phyloP scores from a whole-genome alignment of 768 basidiomycete species.

The Hericium alpestre region DNA sequence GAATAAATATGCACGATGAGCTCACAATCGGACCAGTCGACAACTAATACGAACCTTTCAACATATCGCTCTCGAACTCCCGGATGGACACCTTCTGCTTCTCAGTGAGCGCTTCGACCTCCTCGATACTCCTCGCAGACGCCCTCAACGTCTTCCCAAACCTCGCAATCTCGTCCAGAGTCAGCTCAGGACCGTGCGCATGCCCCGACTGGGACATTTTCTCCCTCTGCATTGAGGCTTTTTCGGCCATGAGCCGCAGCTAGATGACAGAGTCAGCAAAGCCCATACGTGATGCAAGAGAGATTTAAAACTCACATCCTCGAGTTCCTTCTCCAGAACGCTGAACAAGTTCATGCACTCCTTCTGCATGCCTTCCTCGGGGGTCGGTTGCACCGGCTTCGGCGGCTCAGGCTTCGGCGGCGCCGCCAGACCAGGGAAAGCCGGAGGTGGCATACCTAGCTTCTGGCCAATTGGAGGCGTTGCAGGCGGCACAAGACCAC shows the following conservation, averaged over 20 bases:
- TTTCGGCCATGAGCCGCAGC: background rate
- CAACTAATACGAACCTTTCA: slow-evolving; percentile 42
- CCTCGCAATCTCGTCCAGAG: slow-evolving; percentile 37
- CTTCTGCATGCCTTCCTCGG: slow-evolving; percentile 58
- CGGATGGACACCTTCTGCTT: slow-evolving; percentile 33
- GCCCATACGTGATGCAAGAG: background rate
- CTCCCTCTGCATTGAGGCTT: slow-evolving; percentile 25
- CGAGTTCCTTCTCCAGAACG: slow-evolving; percentile 41
- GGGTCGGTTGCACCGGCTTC: slow-evolving; percentile 15
- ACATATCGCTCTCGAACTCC: slow-evolving; percentile 52
- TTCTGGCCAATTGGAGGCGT: background rate
- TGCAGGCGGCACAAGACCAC: slow-evolving; percentile 1
- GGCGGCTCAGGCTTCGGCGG: slow-evolving; percentile 2
- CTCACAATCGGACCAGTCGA: background rate
- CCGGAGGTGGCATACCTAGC: background rate
- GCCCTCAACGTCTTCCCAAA: slow-evolving; percentile 40
- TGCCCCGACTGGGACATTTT: slow-evolving; percentile 8
- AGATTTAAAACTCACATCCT: slow-evolving; percentile 37
- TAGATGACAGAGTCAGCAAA: background rate
- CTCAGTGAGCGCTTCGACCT: slow-evolving; percentile 32
- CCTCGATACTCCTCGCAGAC: slow-evolving; percentile 41
- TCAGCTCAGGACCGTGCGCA: slow-evolving; percentile 27
- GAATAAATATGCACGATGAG: background rate
- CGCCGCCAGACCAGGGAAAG: background rate
- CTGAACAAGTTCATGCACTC: slow-evolving; percentile 45